Conservation (phyloP, 148 eudicot species). For the Amaranthus palmeri region DNA sequence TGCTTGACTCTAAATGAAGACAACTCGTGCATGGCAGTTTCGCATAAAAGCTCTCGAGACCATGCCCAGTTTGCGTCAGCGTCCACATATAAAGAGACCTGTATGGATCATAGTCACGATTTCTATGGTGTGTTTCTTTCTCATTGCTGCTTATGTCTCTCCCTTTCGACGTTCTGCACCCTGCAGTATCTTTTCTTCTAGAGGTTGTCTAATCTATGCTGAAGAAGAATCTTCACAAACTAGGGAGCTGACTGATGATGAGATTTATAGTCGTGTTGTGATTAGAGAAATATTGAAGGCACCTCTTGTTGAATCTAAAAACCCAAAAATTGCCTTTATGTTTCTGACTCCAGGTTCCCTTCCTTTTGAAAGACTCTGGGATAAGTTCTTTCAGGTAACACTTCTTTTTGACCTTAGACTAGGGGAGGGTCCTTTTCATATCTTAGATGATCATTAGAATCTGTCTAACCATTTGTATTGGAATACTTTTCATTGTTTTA, state of each 20-base stretch:
- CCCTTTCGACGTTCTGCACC: constrained; percentile 38
- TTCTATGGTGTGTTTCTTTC: constrained; percentile 49
- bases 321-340: constrained; percentile 71
- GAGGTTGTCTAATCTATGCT: constrained; percentile 35
- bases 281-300: constrained; percentile 54
- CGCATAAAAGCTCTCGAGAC: constrained; percentile 35
- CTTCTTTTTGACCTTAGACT: not conserved
- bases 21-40: constrained; percentile 49
- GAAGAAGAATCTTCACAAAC: constrained; percentile 31
- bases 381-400: constrained; percentile 69
- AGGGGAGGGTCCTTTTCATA: no score
- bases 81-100: constrained; percentile 54
- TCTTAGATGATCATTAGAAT: no score
- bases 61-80: constrained; percentile 48
- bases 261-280: constrained; percentile 73
- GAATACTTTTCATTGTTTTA: no score
- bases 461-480: no score
- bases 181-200: constrained; percentile 48
- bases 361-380: constrained; percentile 84
- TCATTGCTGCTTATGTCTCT: constrained; percentile 39
- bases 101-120: constrained; percentile 46
- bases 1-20: constrained; percentile 45
- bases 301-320: constrained; percentile 37
- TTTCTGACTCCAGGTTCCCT: constrained; percentile 70
- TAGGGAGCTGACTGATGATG: constrained; percentile 60